These are phyloP conservation scores for Silene uniflora DNA, from an alignment of 148 eudicot species.

Conservation along the genomic window DNA sequence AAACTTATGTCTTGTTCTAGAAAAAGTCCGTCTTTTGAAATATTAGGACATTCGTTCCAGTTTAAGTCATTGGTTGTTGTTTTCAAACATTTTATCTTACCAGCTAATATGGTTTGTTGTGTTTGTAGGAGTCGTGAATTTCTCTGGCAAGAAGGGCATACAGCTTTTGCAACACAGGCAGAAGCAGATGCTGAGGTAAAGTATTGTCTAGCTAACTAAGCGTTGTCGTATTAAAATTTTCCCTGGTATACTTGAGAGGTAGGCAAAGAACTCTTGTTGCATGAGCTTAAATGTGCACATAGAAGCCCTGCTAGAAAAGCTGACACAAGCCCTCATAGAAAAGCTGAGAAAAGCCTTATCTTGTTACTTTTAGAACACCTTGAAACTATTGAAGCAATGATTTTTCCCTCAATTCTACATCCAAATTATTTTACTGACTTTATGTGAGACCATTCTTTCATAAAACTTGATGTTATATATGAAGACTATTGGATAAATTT, in stretches of 20 bases:
- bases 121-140: conserved; percentile 89
- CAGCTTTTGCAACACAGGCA: conserved; percentile 87
- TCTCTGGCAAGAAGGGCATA: conserved; percentile 99
- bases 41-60: neutral
- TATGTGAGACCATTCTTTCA: neutral
- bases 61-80: neutral
- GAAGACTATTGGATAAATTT: no score
- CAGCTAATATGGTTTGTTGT: conserved; percentile 5
- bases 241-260: neutral
- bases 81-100: neutral
- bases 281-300: no score
- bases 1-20: no score
- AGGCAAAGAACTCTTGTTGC: no score
- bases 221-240: neutral
- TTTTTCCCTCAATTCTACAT: neutral
- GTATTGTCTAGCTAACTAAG: neutral
- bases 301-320: no score
- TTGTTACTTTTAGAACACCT: neutral
- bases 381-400: neutral
- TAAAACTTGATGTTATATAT: neutral
- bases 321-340: no score
- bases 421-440: neutral
- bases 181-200: conserved; percentile 93
- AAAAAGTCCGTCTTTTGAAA: neutral
- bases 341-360: no score